Conservation (phyloP, 768 basidiomycete species). For the Tricholoma matsutake region DNA sequence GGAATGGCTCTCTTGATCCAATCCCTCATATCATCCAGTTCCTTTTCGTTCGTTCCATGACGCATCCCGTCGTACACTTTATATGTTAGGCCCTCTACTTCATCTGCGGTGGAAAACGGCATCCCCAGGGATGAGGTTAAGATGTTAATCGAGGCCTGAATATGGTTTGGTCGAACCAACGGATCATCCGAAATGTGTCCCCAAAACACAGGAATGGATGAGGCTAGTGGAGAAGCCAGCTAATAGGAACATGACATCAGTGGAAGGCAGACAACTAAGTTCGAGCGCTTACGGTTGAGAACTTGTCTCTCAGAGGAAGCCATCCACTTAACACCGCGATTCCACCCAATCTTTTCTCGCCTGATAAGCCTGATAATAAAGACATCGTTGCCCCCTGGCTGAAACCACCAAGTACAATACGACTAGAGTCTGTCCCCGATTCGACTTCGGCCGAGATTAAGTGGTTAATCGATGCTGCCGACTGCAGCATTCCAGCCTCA, state of each 20-base stretch:
- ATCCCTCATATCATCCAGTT: constrained; percentile 64
- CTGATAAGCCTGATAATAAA: constrained; percentile 70
- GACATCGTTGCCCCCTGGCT: constrained; percentile 82
- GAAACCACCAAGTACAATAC: constrained; percentile 87
- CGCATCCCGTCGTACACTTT: constrained; percentile 63
- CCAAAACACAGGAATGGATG: constrained; percentile 77
- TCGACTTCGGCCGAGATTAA: constrained; percentile 76
- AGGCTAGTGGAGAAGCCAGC: constrained; percentile 61
- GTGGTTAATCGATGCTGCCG: constrained; percentile 56
- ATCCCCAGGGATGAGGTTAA: constrained; percentile 55
- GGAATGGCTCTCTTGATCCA: constrained; percentile 68
- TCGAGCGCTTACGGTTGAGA: constrained; percentile 55
- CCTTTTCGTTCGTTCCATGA: constrained; percentile 62
- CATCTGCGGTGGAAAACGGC: constrained; percentile 35
- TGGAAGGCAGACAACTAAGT: not conserved
- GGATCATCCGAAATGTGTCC: constrained; percentile 80
- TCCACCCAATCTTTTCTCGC: constrained; percentile 67
- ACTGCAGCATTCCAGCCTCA: constrained; percentile 68
- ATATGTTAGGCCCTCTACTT: constrained; percentile 59
- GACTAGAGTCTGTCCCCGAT: constrained; percentile 59
- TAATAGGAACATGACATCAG: constrained; percentile 22
- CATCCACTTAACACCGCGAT: constrained; percentile 75
- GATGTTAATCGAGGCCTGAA: constrained; percentile 52
- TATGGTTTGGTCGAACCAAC: constrained; percentile 59
- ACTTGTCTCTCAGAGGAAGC: constrained; percentile 64